Base-by-base conservation (phyloP, 2,329 filamentous ascomycete species). In the Trichoderma sp. region DNA sequence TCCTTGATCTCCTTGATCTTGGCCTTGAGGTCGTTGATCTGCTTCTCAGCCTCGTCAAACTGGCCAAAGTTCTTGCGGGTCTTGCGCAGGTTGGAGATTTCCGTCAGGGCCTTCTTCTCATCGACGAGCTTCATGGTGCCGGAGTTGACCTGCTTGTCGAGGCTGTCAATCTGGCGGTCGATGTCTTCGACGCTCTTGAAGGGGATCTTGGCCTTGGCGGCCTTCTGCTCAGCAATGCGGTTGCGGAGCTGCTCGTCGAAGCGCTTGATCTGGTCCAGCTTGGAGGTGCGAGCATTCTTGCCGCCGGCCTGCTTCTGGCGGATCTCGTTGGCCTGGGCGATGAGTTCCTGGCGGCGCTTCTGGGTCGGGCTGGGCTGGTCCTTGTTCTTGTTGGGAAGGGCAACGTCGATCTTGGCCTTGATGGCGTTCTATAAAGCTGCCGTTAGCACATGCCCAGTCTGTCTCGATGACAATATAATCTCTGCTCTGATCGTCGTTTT, bases 51-150 rank as follows among this genome's bases (percentile, higher is more conserved):
- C 70, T 91, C 89, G 70, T 97, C 93, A 76, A 98, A 91, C 71
- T 89, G 88, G 69, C 90, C 89, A 79, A 99, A 97, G 81, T 89
- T 91, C 89, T 97, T 98, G 83, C 92, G 92, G 77, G 91, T 87
- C 85, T 96, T 97, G 81, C 91, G 90, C 73, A 98, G 84, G 79
- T 83, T 90, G 59, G 91, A 92, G 75, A 97, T 90, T 76, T 97
- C 93, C 61, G 87, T 83, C 24, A 98, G 86, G 10, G 93, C 90
- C 87, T 97, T 98, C 86, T 93, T 96, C 88, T 98, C 96, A 75
- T 99, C 96, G 13, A 98, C 96, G 63, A 99, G 85, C 83, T 94
- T 97, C 91, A 99, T 94, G 79, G 87, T 91, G 72, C 95, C 95
- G 43, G 89, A 87, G 79, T 97, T 92, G 75, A 98, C 94, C 79